These are phyloP conservation scores for Plectranthus barbatus DNA, from an alignment of 257 asterid species.

Conservation along the genomic window DNA sequence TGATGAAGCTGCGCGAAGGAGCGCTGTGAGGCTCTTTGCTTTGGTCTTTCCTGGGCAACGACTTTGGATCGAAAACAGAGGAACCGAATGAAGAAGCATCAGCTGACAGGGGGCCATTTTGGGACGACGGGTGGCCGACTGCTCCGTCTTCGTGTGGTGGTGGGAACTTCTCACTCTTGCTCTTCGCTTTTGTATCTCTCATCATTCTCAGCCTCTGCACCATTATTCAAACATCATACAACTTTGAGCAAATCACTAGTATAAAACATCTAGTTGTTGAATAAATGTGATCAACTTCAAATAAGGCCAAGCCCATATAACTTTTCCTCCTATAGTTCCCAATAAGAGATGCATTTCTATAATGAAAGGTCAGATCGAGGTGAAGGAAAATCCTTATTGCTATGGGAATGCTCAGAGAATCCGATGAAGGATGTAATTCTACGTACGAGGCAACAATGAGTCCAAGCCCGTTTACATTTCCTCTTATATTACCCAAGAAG, in stretches of 20 bases:
- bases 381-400: not conserved
- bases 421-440: too few species aligned
- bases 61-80: constrained; percentile 34
- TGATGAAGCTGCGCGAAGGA: constrained; percentile 42
- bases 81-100: constrained; percentile 36
- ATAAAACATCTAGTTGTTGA: too few species aligned
- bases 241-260: too few species aligned
- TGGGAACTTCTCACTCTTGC: constrained; percentile 82
- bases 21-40: constrained; percentile 45
- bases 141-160: constrained; percentile 92
- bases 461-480: too few species aligned
- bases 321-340: not conserved
- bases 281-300: too few species aligned
- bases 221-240: not conserved
- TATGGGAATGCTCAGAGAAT: too few species aligned
- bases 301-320: too few species aligned
- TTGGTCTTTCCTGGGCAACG: constrained; percentile 37
- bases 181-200: constrained; percentile 48
- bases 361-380: not conserved
- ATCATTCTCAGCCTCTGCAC: constrained; percentile 67
- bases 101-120: constrained; percentile 39
- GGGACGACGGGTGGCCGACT: constrained; percentile 47
- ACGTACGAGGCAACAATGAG: too few species aligned
- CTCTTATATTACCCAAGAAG: not conserved
- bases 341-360: not conserved